These are phyloP conservation scores for Celoporthe dispersa DNA, from an alignment of 2,329 filamentous ascomycete species.

Conservation along the genomic window DNA sequence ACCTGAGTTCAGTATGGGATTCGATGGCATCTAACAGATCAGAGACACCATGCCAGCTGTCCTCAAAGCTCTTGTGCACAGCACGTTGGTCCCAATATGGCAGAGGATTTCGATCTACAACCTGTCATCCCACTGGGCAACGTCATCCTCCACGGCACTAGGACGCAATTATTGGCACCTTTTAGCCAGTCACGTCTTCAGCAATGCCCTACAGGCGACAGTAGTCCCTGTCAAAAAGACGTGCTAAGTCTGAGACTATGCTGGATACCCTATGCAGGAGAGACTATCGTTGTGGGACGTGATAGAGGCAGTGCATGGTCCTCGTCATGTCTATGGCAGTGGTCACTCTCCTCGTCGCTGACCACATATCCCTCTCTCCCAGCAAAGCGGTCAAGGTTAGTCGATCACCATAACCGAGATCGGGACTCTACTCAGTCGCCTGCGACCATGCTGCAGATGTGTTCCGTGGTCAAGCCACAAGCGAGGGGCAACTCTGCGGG, in stretches of 20 bases:
- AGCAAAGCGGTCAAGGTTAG: not conserved
- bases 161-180: not conserved
- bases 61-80: not conserved
- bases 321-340: not conserved
- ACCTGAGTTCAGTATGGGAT: not conserved
- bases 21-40: not conserved
- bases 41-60: not conserved
- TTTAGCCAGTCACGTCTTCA: not conserved
- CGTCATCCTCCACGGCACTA: conserved; percentile 7
- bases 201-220: not conserved
- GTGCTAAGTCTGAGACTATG: not conserved
- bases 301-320: not conserved
- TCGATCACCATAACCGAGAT: not conserved
- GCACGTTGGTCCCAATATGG: not conserved
- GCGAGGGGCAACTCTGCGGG: not conserved
- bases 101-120: not conserved
- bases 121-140: conserved; percentile 3
- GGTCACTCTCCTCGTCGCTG: not conserved
- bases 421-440: not conserved
- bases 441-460: not conserved
- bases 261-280: not conserved
- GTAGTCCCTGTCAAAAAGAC: not conserved
- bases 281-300: not conserved
- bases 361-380: not conserved
- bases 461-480: not conserved